A percentile compares a stretch with the other conserved stretches of the same genome.
Conservation (phyloP, 768 basidiomycete genomes). For the Trametes meyenii region DNA sequence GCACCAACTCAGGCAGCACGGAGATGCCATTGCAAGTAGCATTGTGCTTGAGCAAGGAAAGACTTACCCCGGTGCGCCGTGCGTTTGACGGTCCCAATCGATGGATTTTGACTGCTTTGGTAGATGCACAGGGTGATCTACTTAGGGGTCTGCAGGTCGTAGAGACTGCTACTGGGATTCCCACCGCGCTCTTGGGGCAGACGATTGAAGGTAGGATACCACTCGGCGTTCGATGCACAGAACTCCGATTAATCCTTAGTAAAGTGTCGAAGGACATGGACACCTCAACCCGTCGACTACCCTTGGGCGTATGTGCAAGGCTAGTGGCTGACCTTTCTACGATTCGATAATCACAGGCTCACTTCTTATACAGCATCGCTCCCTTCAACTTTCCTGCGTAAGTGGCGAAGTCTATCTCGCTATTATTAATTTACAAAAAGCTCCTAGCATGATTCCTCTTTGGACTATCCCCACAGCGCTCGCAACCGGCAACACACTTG, state of each 20-base stretch:
- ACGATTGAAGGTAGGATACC: conserved; percentile 77
- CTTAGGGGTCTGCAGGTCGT: conserved; percentile 91
- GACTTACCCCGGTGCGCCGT: conserved; percentile 72
- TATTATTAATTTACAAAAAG: no score
- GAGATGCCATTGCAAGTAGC: conserved; percentile 82
- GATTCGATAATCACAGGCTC: background rate
- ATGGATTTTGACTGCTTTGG: background rate
- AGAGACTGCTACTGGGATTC: conserved; percentile 78
- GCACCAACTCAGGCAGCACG: conserved; percentile 80
- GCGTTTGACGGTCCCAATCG: conserved; percentile 16
- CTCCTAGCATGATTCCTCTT: conserved; percentile 85
- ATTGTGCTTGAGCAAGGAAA: conserved; percentile 98
- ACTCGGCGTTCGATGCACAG: background rate
- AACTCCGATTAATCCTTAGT: background rate
- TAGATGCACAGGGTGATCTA: conserved; percentile 95
- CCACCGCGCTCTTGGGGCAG: conserved; percentile 84
- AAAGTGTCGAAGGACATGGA: conserved; percentile 96
- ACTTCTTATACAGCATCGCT: conserved; percentile 52
- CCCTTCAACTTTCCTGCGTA: conserved; percentile 94
- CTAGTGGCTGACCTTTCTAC: conserved; percentile 19
- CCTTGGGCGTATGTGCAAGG: conserved; percentile 86
- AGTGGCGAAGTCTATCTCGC: conserved; percentile 31
- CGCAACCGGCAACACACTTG: conserved; percentile 90
- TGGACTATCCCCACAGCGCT: conserved; percentile 94
- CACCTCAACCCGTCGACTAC: conserved; percentile 80